A percentile compares a stretch with the other conserved stretches of the same genome.
Evolutionary conservation across 306 rosid species (phyloP).

Genomic region (Prunus mume): DNA sequence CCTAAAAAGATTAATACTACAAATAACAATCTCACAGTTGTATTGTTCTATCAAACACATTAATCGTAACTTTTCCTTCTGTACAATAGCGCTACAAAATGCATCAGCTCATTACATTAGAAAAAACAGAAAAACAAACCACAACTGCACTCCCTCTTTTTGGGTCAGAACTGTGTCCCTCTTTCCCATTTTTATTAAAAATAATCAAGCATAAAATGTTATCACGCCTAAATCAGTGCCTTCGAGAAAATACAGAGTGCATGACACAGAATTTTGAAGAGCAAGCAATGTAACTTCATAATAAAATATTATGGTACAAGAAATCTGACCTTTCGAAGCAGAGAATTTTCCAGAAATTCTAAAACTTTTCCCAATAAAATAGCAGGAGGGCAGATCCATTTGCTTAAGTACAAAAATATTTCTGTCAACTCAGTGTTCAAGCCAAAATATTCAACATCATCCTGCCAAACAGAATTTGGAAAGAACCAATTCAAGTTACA

Average conservation of each 20-base stretch:
- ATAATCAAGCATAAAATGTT: background rate
- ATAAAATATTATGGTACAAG: slow-evolving; percentile 14
- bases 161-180: background rate
- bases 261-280: background rate
- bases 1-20: background rate
- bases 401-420: slow-evolving; percentile 64
- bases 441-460: slow-evolving; percentile 50
- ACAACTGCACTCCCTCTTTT: too few species aligned
- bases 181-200: background rate
- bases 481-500: slow-evolving; percentile 10
- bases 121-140: background rate
- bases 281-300: background rate
- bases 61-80: background rate
- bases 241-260: background rate
- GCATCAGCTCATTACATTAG: background rate
- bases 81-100: too few species aligned
- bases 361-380: slow-evolving; percentile 55
- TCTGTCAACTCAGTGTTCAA: slow-evolving; percentile 57
- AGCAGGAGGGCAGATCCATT: slow-evolving; percentile 52
- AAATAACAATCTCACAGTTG: background rate
- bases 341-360: slow-evolving; percentile 65
- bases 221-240: background rate
- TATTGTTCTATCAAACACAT: background rate
- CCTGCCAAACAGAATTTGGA: slow-evolving; percentile 48
- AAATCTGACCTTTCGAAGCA: slow-evolving; percentile 70